A percentile compares a stretch with the other conserved stretches of the same genome.
Conservation (phyloP, 805 yeast species). For the Pichia scutulata region DNA sequence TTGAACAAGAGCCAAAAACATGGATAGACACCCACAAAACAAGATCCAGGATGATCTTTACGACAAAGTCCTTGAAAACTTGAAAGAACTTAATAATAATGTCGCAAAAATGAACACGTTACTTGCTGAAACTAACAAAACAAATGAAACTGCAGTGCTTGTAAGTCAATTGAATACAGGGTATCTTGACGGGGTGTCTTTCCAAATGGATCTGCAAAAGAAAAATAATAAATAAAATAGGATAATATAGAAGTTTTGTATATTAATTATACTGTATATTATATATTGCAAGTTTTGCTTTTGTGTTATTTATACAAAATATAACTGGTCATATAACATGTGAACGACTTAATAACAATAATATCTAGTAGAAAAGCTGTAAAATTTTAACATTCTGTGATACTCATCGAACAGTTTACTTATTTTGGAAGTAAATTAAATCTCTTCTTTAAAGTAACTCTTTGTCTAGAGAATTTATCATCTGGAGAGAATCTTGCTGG, state of each 20-base stretch:
- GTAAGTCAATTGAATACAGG: slow-evolving; percentile 45
- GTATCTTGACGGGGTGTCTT: slow-evolving; percentile 5
- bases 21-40: slow-evolving; percentile 65
- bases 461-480: slow-evolving; percentile 97
- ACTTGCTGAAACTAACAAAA: slow-evolving; percentile 52
- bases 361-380: not conserved
- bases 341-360: not conserved
- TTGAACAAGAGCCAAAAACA: not conserved
- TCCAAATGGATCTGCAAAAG: slow-evolving; percentile 6
- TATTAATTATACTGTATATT: not conserved
- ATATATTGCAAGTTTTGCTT: not conserved
- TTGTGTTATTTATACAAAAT: not conserved
- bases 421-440: slow-evolving; percentile 74
- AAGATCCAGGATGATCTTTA: slow-evolving; percentile 70
- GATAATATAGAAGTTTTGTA: not conserved
- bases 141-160: slow-evolving; percentile 62
- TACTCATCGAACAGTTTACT: not conserved
- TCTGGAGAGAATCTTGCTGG: slow-evolving; percentile 99
- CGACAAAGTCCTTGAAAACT: slow-evolving; percentile 67
- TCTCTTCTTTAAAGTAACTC: slow-evolving; percentile 97
- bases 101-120: slow-evolving; percentile 55
- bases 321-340: not conserved
- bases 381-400: not conserved
- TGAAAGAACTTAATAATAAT: slow-evolving; percentile 70
- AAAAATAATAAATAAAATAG: not conserved